Evolutionary conservation across 305 asterid genomes (phyloP), one percentile per base, ranked within the genome.

Genomic region (Fraxinus sp.): DNA sequence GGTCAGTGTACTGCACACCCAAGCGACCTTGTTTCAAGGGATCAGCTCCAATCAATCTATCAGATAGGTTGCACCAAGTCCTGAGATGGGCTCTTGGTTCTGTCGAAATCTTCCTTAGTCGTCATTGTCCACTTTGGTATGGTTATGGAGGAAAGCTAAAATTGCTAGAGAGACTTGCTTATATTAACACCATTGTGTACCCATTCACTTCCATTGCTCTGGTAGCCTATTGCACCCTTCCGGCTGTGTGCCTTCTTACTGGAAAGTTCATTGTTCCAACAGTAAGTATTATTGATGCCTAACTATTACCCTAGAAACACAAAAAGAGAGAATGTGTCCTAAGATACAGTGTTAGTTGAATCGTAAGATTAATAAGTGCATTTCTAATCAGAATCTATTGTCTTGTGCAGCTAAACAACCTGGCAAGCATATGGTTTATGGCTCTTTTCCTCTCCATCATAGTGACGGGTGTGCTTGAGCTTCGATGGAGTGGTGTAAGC

Each of bases 31-130:
- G 95, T 55, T 93, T 93, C 83, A 93, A 93, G 81, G 96, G 97
- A 86, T 93, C 96, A 64, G 97, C 97, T 71, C 97, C 94, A 30
- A 93, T 93, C 86, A 93, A 93, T 89, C 88, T 93, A 80, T 92
- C 97, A 33, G 97, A 92, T 74, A 88, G 97, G 89, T 87, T 93
- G 90, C 95, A 92, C 84, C 97, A 93, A 88, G 95, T 93, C 62
- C 88, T 92, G 88, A 86, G 97, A 84, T 93, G 97, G 97, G 97
- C 97, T 82, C 93, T 93, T 74, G 97, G 97, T 85, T 93, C 97
- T 52, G 91, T 92, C 28, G 97, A 93, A 79, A 93, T 93, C 86
- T 93, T 93, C 89, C 88, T 92, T 37, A 93, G 97, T 59, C 94
- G 97, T 16, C 97, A 92, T 88, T 92, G 97, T 85, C 97, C 97